These are phyloP conservation scores for Fraxinus floribunda DNA, from an alignment of 305 asterid species.

Conservation along the genomic window DNA sequence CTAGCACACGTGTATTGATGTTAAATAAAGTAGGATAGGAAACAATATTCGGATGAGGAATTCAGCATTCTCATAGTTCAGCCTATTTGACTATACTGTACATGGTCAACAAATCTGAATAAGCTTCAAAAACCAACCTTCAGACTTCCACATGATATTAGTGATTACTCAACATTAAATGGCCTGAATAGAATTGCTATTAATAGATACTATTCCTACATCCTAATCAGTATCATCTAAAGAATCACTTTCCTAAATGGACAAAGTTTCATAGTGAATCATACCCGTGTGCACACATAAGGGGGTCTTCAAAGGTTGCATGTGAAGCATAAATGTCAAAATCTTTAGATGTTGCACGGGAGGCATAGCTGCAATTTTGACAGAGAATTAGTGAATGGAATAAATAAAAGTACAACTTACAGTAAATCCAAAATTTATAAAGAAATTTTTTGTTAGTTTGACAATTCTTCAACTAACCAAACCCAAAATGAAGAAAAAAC, in stretches of 20 bases:
- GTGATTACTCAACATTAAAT: background rate
- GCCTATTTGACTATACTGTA: background rate
- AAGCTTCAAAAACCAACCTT: background rate
- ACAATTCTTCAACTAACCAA: background rate
- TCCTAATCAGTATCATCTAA: background rate
- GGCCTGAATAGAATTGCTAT: background rate
- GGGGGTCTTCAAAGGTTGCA: conserved; percentile 90
- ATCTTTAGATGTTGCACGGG: conserved; percentile 62
- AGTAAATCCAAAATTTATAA: background rate
- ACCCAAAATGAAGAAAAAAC: background rate
- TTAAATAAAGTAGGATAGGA: background rate
- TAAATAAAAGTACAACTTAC: background rate
- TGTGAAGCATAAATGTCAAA: conserved; percentile 75
- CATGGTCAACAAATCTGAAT: background rate
- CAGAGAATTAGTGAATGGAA: conserved; percentile 3
- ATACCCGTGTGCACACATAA: conserved; percentile 83
- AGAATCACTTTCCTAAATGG: background rate
- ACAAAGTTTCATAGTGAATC: conserved; percentile 2
- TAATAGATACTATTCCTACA: background rate
- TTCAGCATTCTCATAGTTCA: background rate
- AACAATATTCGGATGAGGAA: background rate
- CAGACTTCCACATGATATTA: background rate
- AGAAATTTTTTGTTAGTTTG: background rate
- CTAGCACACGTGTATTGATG: background rate
- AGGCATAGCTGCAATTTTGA: conserved; percentile 61